Base-by-base conservation (phyloP, 1,284 basidiomycete species). In the Trichosporon sp. region DNA sequence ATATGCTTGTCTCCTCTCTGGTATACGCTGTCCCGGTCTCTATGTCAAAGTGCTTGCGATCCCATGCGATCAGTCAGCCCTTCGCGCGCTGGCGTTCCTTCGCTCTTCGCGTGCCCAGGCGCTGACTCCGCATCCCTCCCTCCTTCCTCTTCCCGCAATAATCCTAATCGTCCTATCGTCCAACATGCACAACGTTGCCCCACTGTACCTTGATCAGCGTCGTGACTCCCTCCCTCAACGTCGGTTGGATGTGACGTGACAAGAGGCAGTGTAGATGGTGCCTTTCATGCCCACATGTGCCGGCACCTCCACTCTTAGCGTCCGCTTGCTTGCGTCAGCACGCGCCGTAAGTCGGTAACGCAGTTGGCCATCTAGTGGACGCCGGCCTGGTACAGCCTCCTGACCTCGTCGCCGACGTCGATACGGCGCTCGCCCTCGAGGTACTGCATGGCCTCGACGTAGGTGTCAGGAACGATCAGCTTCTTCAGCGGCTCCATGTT, bases 361-460 rank as follows among this genome's bases (percentile, higher is more conserved):
- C 23, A 7, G 44, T 2, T 23, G n/a, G 21, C 46, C 6, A 21
- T 14, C 13, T 54, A 54, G 25, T 54, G 49, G 16, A 54, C 61
- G 19, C 56, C 61, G 23, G 64, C 56, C n/a, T 69, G 68, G 65
- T 80, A 80, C 60, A 81, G 66, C 44, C 69, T 62, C 54, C 81
- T 68, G 71, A 81, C 78, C 68, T 79, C 76, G 56, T 74, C 70
- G 5, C 80, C 81, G 10, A 80, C 44, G 25, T 71, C 74, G 46
- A 81, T 62, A 21, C 80, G 86, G 9, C 90, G 83, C 64, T 85
- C 85, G 0, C 88, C 90, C 76, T 92, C 90, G 29, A 92, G 80
- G 86, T 89, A 92, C 44, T 86, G 79, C 89, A 92, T 92, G 3
- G 88, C 86, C 76, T 91, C 90, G 86, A 78, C 49, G 71, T 80